Evolutionary conservation across 2,329 filamentous ascomycete species (phyloP), one percentile per base, ranked within the genome.

Genomic region (Fusarium xylarioides): DNA sequence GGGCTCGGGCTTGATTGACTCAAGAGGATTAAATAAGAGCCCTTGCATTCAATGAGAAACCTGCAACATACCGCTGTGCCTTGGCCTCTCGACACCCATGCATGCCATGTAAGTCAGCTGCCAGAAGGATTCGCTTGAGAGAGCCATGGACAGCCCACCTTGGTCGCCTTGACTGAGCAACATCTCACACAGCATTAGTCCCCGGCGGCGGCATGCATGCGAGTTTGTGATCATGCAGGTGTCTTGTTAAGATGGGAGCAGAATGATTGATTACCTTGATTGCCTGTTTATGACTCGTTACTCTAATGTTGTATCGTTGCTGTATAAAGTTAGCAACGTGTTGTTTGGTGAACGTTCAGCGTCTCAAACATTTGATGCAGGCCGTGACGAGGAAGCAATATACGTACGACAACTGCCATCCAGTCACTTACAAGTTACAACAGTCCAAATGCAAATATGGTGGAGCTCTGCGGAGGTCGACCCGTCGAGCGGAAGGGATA

Each of bases 191-290:
- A 63, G 47, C 60, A 69, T 70, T 74, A 71, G 73, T 58, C 74
- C 56, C 64, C 66, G 63, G 58, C 64, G 60, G 58, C 64, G 64
- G 60, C 64, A 66, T 73, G 43, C 66, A 74, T 66, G 66, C 49
- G 63, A 74, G 68, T 74, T 67, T 71, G 66, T 77, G 76, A 77
- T 77, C 74, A 77, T 77, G 76, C 76, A 77, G 67, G 71, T 75
- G 71, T 64, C 71, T 77, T 49, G 63, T 74, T 64, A 42, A 74
- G 66, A 67, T 49, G 67, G 30, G 23, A 12, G 55, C 50, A 68
- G 44, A 70, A 60, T 54, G 71, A 55, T 61, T 56, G 43, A 63
- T 68, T 65, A 56, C 54, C 35, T 40, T 56, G 46, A 62, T 40
- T 50, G 44, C 47, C 34, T 54, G 49, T 65, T 57, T 61, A 74